Base-by-base conservation (phyloP, 148 eudicot species). In the Polygonum aviculare region DNA sequence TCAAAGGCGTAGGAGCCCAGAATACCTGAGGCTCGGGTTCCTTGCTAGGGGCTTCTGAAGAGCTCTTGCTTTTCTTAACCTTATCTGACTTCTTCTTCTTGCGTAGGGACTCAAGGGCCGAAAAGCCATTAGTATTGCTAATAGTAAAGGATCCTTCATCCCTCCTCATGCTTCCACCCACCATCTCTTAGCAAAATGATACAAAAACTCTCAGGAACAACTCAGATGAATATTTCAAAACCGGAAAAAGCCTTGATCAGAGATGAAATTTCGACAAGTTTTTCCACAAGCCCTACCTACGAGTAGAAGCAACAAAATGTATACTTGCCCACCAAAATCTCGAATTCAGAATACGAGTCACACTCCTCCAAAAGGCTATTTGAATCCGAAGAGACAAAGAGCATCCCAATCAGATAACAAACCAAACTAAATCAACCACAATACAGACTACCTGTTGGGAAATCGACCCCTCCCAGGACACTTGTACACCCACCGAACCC, bases 31-130 rank as follows among this genome's bases (percentile, higher is more conserved):
- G 80, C 38, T 82, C 88, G 8, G 75, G 82, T 65, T 82, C 86
- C 86, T 88, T 86, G 62, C 65, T 57, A 0, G 81, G 47, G 9
- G 70, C 71, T 79, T 88, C 85, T 7, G 83, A 83, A 19, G 81
- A 62, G 40, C 84, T 79, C 78, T 83, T 85, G 57, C 87, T 87
- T 85, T 90, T 87, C 70, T 84, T 85, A 33, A 86, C 91, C 72
- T 91, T 90, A 41, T 81, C 87, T 31, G 88, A 82, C 79, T 85
- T 90, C 89, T 91, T 94, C 90, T 94, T 94, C 93, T 86, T 94
- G 86, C 86, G 88, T 18, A 88, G 79, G 35, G 88, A 87, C 35
- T 86, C 97, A 2, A 94, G 86, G 5, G 97, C 98, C 0, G 98
- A 96, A 76, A 94, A 94, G 35, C 88, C 97, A 76, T 94, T 94